Base-by-base conservation (phyloP, 768 basidiomycete genomes). In the Lactarius hatsudake region DNA sequence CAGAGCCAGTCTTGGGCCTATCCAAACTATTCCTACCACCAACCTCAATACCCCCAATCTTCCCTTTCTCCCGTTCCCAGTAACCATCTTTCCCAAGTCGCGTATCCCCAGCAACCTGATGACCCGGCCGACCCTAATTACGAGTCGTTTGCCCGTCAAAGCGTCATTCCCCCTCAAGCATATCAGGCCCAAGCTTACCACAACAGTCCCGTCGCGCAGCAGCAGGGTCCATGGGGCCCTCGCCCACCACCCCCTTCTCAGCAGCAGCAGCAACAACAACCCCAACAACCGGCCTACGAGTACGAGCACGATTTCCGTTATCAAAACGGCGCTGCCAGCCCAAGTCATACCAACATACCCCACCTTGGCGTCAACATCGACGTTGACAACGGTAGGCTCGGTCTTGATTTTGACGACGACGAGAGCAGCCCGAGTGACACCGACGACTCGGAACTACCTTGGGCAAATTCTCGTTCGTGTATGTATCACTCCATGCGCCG, bases 181-280 rank as follows among this genome's bases (percentile, higher is more conserved):
- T 93, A 92, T 78, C 92, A 91, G 73, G 86, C 87, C 9, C 89
- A 93, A 75, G 82, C 91, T 56, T 87, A 86, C 72, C 77, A 76
- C 65, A 84, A 81, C 72, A 80, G 75, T 64, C 78, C 82, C 51
- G 72, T 77, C 57, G 73, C 71, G 18, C 77, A 76, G 30, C 74
- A 72, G 30, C 67, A 70, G 45, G 54, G 23, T 30, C 57, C 48
- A 69, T 72, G 59, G 65, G 70, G 40, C 70, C 72, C 55, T 55
- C 71, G 63, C 72, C 78, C 67, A 7, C 62, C 59, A 13, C 60
- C 81, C 79, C 13, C 74, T 75, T 56, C 75, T 80, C 69, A 79
- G 74, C 64, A 73, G 59, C 70, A 63, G n/a, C 63, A 65, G 53
- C 71, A 32, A 7, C 28, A 30, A 30, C 32, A 43, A 64, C 51